These are phyloP conservation scores for Suhomyces kilbournensis DNA, from an alignment of 805 yeast species.

Conservation along the genomic window DNA sequence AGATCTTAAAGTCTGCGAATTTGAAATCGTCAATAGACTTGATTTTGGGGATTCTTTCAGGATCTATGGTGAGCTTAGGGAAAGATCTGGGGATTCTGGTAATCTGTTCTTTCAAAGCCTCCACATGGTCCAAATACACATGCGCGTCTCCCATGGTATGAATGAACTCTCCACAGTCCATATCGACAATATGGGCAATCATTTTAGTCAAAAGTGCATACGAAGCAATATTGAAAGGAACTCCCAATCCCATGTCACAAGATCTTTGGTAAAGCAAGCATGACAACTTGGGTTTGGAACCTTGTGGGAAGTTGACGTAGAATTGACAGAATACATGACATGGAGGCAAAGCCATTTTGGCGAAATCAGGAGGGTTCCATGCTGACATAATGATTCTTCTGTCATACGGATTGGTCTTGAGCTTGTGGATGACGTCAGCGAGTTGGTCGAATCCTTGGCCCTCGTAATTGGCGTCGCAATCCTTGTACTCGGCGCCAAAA, in stretches of 20 bases:
- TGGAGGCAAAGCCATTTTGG: conserved; percentile 95
- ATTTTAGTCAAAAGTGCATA: conserved; percentile 88
- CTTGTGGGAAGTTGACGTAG: conserved; percentile 79
- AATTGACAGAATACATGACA: conserved; percentile 97
- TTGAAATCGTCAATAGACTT: conserved; percentile 79
- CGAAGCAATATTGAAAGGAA: conserved; percentile 96
- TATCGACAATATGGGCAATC: conserved; percentile 93
- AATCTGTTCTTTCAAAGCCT: conserved; percentile 80
- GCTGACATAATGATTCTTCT: conserved; percentile 93
- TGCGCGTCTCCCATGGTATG: conserved; percentile 98
- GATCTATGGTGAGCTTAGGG: conserved; percentile 72
- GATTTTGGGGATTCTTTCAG: conserved; percentile 48
- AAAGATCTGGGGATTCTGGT: conserved; percentile 71
- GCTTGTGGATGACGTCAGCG: conserved; percentile 68
- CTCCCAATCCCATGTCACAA: conserved; percentile 99
- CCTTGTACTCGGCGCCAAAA: conserved; percentile 89
- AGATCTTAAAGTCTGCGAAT: conserved; percentile 82
- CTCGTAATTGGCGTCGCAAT: conserved; percentile 82
- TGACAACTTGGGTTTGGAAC: conserved; percentile 63
- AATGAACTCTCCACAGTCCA: conserved; percentile 93
- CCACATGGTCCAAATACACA: conserved; percentile 89
- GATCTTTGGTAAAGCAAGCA: conserved; percentile 93
- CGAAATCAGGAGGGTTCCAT: conserved; percentile 97
- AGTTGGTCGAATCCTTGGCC: conserved; percentile 92
- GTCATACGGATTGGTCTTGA: conserved; percentile 89